A percentile compares a stretch with the other conserved stretches of the same genome.
These are phyloP conservation scores for Phytophthora palmivora DNA, from an alignment of 352 stramenopile genomes.

Conservation along the genomic window DNA sequence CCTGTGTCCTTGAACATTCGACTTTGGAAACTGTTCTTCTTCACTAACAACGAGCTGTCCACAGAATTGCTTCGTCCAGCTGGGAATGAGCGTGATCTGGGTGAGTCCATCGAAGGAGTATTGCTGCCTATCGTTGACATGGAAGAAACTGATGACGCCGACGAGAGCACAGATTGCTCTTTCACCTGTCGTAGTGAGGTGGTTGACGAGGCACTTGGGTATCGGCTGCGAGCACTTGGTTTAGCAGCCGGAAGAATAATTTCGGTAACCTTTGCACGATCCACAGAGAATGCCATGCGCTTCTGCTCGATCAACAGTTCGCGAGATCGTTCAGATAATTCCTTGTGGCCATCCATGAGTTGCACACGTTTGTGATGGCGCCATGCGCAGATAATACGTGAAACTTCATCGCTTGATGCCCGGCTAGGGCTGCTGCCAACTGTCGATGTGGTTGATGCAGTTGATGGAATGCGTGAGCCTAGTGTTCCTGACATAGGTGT, in stretches of 20 bases:
- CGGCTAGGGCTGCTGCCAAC: slow-evolving; percentile 65
- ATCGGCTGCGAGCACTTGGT: slow-evolving; percentile 53
- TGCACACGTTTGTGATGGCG: slow-evolving; percentile 88
- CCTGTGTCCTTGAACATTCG: slow-evolving; percentile 47
- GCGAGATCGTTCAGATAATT: slow-evolving; percentile 75
- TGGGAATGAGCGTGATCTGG: slow-evolving; percentile 38
- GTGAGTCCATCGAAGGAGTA: slow-evolving; percentile 36
- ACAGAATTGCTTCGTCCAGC: slow-evolving; percentile 54
- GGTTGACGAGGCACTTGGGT: slow-evolving; percentile 56
- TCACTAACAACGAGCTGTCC: slow-evolving; percentile 46
- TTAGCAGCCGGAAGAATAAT: slow-evolving; percentile 79
- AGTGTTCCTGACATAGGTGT: slow-evolving; percentile 50
- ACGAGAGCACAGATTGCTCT: slow-evolving; percentile 47
- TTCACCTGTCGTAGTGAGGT: slow-evolving; percentile 44
- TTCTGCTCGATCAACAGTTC: slow-evolving; percentile 90
- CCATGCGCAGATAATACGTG: slow-evolving; percentile 85
- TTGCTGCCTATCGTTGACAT: slow-evolving; percentile 37
- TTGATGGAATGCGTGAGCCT: slow-evolving; percentile 58
- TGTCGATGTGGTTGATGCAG: slow-evolving; percentile 47
- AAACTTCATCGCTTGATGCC: slow-evolving; percentile 72
- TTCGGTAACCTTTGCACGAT: slow-evolving; percentile 85
- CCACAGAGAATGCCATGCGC: slow-evolving; percentile 84
- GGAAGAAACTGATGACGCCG: slow-evolving; percentile 50
- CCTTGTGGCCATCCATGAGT: slow-evolving; percentile 90
- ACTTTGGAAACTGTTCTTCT: slow-evolving; percentile 62